phyloP scores from a whole-genome alignment of 306 rosid genomes.

The Astragalus membranaceus region DNA sequence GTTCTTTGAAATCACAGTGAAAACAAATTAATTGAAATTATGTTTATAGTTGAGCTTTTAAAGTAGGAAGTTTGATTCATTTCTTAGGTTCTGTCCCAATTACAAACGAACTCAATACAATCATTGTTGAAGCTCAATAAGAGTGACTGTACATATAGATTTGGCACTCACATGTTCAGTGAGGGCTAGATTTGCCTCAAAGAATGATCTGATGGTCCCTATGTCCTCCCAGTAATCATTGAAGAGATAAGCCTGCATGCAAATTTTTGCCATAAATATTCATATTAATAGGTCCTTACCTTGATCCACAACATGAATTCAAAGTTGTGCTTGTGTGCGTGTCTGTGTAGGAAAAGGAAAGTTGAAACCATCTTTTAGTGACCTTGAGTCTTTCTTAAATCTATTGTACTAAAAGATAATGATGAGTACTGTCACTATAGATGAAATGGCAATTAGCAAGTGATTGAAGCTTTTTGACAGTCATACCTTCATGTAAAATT shows the following conservation, averaged over 20 bases:
- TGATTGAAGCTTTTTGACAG: neutral
- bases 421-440: neutral
- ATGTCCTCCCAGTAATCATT: constrained; percentile 98
- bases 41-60: neutral
- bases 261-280: constrained; percentile 4
- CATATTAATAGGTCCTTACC: neutral
- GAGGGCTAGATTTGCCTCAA: constrained; percentile 89
- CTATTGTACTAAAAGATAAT: neutral
- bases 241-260: constrained; percentile 85
- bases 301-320: no score
- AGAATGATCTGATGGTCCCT: constrained; percentile 94
- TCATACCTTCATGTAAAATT: constrained; percentile 73
- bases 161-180: constrained; percentile 70
- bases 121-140: constrained; percentile 5
- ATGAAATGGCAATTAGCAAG: neutral
- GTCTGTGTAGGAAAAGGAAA: neutral
- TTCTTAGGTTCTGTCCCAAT: constrained; percentile 9
- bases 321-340: no score
- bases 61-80: neutral
- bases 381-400: neutral
- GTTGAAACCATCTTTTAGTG: neutral
- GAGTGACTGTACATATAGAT: constrained; percentile 1
- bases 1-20: neutral
- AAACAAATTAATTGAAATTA: neutral
- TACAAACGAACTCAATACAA: neutral